Evolutionary conservation across 768 basidiomycete genomes (phyloP).

Genomic region (Sporobolomyces pararoseus): DNA sequence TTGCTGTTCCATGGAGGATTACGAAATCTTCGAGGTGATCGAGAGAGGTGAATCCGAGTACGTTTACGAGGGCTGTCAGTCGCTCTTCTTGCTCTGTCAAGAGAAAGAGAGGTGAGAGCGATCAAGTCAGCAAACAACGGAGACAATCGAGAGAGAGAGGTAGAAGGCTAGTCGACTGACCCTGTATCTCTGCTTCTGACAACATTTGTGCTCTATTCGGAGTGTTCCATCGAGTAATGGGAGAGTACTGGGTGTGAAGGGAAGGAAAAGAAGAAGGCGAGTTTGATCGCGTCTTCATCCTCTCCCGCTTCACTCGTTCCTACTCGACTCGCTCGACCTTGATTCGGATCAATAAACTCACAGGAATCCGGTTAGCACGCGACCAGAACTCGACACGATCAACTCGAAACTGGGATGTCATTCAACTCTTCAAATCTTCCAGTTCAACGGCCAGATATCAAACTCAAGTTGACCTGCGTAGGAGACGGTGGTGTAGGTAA

Average conservation of each 20-base stretch:
- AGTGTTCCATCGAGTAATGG: background rate
- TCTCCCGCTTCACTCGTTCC: background rate
- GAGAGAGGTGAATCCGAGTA: conserved; percentile 34
- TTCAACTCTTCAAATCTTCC: background rate
- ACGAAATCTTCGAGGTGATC: conserved; percentile 36
- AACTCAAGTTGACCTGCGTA: conserved; percentile 40
- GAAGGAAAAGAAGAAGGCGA: background rate
- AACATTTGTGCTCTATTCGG: background rate
- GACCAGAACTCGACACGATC: background rate
- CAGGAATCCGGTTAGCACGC: too few relatives aligned
- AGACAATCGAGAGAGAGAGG: background rate
- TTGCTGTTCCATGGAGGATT: conserved; percentile 24
- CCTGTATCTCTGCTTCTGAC: background rate
- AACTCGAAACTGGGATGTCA: background rate
- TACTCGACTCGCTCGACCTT: background rate
- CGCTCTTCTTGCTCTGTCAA: conserved; percentile 11
- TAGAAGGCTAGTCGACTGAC: too few relatives aligned
- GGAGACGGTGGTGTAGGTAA: conserved; percentile 48
- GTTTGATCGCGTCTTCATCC: background rate
- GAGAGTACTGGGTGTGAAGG: background rate
- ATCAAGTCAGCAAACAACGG: too few relatives aligned
- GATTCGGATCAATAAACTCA: too few relatives aligned
- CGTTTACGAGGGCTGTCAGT: conserved; percentile 16
- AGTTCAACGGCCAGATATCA: conserved; percentile 28
- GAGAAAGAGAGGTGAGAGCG: background rate